These are phyloP conservation scores for Pestalotiopsis sp. DNA, from an alignment of 2,329 filamentous ascomycete genomes.

Conservation along the genomic window DNA sequence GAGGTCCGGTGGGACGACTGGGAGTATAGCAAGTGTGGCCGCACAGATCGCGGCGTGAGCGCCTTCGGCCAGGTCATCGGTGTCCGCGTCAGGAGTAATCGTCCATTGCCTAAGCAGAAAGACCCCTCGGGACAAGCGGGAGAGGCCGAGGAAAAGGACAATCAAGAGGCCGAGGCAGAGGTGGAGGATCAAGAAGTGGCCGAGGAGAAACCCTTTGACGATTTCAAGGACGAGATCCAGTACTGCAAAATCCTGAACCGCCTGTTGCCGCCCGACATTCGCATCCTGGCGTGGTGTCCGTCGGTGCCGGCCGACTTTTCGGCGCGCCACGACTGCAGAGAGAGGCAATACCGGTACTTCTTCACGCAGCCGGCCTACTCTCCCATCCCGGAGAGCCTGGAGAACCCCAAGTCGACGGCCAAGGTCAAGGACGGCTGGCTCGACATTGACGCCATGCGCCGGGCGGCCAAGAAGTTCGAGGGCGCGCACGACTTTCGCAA, in stretches of 20 bases:
- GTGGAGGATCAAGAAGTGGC: background rate
- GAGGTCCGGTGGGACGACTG: conserved; percentile 78
- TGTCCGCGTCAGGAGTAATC: conserved; percentile 78
- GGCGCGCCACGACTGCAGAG: conserved; percentile 88
- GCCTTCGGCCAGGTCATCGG: conserved; percentile 96
- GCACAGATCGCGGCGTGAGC: conserved; percentile 91
- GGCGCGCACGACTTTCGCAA: conserved; percentile 95
- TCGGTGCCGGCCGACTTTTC: conserved; percentile 78
- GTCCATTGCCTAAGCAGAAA: conserved; percentile 52
- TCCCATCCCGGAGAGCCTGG: conserved; percentile 60
- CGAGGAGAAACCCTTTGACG: conserved; percentile 52
- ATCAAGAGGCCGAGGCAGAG: conserved; percentile 5
- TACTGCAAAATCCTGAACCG: conserved; percentile 86
- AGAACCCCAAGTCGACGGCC: conserved; percentile 38
- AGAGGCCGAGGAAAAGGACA: conserved; percentile 12
- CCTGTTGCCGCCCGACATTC: conserved; percentile 85
- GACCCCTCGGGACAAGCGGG: conserved; percentile 14
- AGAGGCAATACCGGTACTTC: conserved; percentile 93
- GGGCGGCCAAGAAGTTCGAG: conserved; percentile 77
- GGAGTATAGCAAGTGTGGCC: conserved; percentile 93
- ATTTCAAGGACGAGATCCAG: conserved; percentile 77
- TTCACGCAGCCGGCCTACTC: conserved; percentile 92
- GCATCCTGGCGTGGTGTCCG: conserved; percentile 91
- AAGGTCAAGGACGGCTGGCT: conserved; percentile 71
- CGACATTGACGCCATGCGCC: conserved; percentile 83